Percentiles rank a stretch among this genome's conserved stretches.
These are phyloP conservation scores for Epichloe aotearoae DNA, from an alignment of 2,329 filamentous ascomycete genomes.

Conservation along the genomic window DNA sequence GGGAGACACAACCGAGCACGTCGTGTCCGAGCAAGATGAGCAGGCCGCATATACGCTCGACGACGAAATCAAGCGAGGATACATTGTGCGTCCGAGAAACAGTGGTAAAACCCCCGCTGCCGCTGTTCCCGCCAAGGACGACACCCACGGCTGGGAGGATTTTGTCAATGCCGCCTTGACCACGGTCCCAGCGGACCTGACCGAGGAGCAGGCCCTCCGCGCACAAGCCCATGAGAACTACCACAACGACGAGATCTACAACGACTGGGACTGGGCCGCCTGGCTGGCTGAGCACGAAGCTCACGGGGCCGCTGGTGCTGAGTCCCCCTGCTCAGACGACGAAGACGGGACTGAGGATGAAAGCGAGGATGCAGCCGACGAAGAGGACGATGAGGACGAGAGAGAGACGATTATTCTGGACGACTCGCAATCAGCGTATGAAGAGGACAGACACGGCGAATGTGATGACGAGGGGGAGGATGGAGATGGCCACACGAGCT, in stretches of 20 bases:
- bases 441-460: constrained; percentile 2
- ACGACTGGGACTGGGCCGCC: constrained; percentile 11
- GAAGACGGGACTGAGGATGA: neutral
- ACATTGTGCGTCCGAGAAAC: constrained; percentile 12
- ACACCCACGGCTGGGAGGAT: constrained; percentile 13
- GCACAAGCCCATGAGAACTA: constrained; percentile 13
- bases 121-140: constrained; percentile 7
- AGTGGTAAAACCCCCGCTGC: constrained; percentile 4
- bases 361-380: neutral
- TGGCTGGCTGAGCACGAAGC: constrained; percentile 11
- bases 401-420: constrained; percentile 1
- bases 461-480: constrained; percentile 1
- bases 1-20: constrained; percentile 11
- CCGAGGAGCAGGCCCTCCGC: constrained; percentile 13
- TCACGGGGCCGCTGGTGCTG: too few relatives aligned
- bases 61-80: constrained; percentile 21
- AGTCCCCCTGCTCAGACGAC: neutral
- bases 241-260: constrained; percentile 6
- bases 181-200: constrained; percentile 11
- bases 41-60: constrained; percentile 13
- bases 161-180: constrained; percentile 15
- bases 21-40: neutral
- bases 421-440: neutral
- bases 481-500: neutral
- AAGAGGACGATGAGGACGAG: constrained; percentile 6